These are phyloP conservation scores for Articulospora tetracladia DNA, from an alignment of 495 filamentous ascomycete species.

Conservation along the genomic window DNA sequence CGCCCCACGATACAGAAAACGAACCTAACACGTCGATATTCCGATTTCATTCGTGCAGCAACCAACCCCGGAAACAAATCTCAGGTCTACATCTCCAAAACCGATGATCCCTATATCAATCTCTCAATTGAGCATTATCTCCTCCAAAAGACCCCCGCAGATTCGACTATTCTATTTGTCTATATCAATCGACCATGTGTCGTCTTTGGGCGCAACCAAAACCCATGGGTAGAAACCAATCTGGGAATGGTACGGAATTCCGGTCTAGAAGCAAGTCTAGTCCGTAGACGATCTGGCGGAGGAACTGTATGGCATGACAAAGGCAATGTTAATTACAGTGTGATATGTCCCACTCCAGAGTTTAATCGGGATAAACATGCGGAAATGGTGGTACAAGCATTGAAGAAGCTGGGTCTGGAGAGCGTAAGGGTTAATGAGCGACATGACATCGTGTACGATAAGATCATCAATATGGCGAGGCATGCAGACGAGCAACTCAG, in stretches of 20 bases:
- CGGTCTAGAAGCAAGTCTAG: conserved; percentile 43
- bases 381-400: conserved; percentile 80
- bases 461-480: background rate
- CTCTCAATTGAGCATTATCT: conserved; percentile 94
- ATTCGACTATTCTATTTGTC: conserved; percentile 76
- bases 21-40: conserved; percentile 1
- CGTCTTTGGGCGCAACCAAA: conserved; percentile 93
- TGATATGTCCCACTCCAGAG: conserved; percentile 68
- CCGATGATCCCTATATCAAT: conserved; percentile 78
- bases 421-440: conserved; percentile 73
- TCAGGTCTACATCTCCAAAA: conserved; percentile 74
- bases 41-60: conserved; percentile 11
- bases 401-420: conserved; percentile 48
- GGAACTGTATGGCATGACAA: conserved; percentile 91
- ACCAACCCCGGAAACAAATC: conserved; percentile 27
- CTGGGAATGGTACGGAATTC: conserved; percentile 38
- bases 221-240: conserved; percentile 92
- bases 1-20: background rate
- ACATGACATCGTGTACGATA: conserved; percentile 85
- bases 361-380: conserved; percentile 88
- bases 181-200: conserved; percentile 85
- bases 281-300: conserved; percentile 81
- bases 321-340: conserved; percentile 90
- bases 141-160: conserved; percentile 62
- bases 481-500: background rate